Conservation (phyloP, 495 filamentous ascomycete species). For the Talaromyces trachyspermus region DNA sequence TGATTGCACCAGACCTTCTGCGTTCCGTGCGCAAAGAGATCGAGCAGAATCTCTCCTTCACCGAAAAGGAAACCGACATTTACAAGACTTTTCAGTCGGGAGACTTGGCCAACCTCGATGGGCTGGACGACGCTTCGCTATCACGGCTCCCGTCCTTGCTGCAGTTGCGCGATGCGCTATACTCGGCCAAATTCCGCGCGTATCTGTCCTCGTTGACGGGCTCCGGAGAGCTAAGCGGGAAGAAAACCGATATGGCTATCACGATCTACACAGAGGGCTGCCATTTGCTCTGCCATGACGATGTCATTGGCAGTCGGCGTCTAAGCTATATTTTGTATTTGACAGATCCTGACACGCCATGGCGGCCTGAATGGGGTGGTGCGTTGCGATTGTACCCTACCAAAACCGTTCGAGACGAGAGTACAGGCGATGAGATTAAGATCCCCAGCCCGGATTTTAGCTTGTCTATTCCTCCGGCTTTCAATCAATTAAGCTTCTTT, state of each 20-base stretch:
- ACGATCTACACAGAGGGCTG: constrained; percentile 97
- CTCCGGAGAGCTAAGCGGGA: constrained; percentile 78
- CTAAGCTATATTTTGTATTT: constrained; percentile 97
- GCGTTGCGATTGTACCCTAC: constrained; percentile 86
- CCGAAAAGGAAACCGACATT: constrained; percentile 98
- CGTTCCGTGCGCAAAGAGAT: constrained; percentile 86
- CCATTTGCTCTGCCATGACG: constrained; percentile 93
- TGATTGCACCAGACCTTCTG: constrained; percentile 74
- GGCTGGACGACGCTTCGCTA: constrained; percentile 74
- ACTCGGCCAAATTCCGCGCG: constrained; percentile 80
- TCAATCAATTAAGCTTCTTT: constrained; percentile 97
- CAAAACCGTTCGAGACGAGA: constrained; percentile 51
- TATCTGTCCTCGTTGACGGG: constrained; percentile 80
- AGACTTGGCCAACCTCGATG: constrained; percentile 93
- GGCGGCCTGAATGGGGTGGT: constrained; percentile 91
- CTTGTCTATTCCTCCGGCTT: constrained; percentile 82
- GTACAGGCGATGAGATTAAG: constrained; percentile 60
- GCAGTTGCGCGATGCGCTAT: constrained; percentile 82
- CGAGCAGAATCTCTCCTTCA: constrained; percentile 81
- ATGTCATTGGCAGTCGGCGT: constrained; percentile 89
- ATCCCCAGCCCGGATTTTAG: constrained; percentile 67
- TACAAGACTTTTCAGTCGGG: constrained; percentile 99
- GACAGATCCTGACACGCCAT: constrained; percentile 83
- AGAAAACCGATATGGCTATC: constrained; percentile 99
- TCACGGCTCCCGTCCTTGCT: constrained; percentile 78